Evolutionary conservation across 306 rosid species (phyloP).

Genomic region (Inga oerstediana): DNA sequence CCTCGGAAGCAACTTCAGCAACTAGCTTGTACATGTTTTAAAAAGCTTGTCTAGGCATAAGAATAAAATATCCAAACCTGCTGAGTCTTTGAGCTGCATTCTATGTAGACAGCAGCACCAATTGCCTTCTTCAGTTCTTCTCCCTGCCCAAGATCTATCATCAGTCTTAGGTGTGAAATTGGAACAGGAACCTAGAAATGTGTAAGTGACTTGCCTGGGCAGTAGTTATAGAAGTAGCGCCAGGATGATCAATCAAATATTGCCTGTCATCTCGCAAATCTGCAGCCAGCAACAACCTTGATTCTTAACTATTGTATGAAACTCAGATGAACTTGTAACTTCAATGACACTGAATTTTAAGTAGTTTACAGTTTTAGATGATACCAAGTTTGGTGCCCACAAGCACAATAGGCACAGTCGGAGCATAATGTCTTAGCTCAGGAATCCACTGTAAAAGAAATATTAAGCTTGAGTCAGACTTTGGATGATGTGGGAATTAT

Average conservation of each 20-base stretch:
- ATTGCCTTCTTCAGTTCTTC: slow-evolving; percentile 92
- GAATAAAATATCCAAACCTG: slow-evolving; percentile 53
- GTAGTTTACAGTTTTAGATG: slow-evolving; percentile 9
- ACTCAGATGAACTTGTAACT: slow-evolving; percentile 2
- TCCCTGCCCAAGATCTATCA: slow-evolving; percentile 55
- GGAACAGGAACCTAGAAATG: not conserved
- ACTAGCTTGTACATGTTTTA: not conserved
- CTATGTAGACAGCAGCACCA: slow-evolving; percentile 89
- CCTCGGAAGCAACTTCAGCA: not conserved
- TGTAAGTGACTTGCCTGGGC: slow-evolving; percentile 48
- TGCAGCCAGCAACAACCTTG: slow-evolving; percentile 28
- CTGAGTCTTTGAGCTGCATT: slow-evolving; percentile 97
- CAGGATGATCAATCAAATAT: slow-evolving; percentile 71
- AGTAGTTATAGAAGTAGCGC: slow-evolving; percentile 55
- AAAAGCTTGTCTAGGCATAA: slow-evolving; percentile 13
- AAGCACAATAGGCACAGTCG: slow-evolving; percentile 66
- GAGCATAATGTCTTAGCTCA: slow-evolving; percentile 78
- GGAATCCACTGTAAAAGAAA: slow-evolving; percentile 69
- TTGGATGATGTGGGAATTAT: not conserved
- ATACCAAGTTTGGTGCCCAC: slow-evolving; percentile 66
- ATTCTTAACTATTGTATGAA: slow-evolving; percentile 16
- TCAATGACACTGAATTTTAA: slow-evolving; percentile 10
- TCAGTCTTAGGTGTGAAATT: not conserved
- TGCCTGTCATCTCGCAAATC: slow-evolving; percentile 69
- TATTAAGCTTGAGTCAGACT: slow-evolving; percentile 28